phyloP scores from a whole-genome alignment of 2,329 filamentous ascomycete genomes.

The Zarea fungicola region DNA sequence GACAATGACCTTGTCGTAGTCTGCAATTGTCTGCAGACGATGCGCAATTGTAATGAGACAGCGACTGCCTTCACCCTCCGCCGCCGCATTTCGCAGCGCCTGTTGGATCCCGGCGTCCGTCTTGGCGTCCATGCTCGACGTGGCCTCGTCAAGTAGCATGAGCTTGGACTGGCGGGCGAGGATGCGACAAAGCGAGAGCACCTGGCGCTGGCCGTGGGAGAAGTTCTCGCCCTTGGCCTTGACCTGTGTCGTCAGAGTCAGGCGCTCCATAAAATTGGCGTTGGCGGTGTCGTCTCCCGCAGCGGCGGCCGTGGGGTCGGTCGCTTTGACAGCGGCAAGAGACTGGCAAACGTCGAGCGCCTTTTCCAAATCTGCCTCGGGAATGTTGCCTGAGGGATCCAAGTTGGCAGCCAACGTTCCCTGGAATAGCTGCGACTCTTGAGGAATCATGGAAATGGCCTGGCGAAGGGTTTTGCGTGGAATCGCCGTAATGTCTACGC shows the following conservation, averaged over 20 bases:
- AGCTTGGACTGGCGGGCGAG: slow-evolving; percentile 50
- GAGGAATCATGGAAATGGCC: slow-evolving; percentile 52
- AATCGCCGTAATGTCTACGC: slow-evolving; percentile 47
- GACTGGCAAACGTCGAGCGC: slow-evolving; percentile 59
- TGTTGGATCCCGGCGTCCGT: slow-evolving; percentile 51
- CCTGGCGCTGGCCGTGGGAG: slow-evolving; percentile 53
- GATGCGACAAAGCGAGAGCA: slow-evolving; percentile 52
- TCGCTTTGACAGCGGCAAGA: slow-evolving; percentile 45
- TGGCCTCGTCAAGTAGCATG: slow-evolving; percentile 54
- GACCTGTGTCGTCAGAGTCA: slow-evolving; percentile 40
- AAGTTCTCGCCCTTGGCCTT: slow-evolving; percentile 51
- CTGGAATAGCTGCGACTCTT: slow-evolving; percentile 55
- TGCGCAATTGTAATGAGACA: slow-evolving; percentile 56
- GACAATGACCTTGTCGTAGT: slow-evolving; percentile 55
- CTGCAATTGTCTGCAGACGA: slow-evolving; percentile 52
- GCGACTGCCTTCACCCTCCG: slow-evolving; percentile 36
- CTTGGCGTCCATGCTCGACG: slow-evolving; percentile 54
- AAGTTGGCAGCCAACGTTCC: slow-evolving; percentile 52
- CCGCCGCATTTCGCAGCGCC: slow-evolving; percentile 42
- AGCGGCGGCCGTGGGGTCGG: slow-evolving; percentile 27
- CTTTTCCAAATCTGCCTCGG: slow-evolving; percentile 47
- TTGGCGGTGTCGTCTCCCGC: slow-evolving; percentile 16
- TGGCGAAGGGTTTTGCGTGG: slow-evolving; percentile 46
- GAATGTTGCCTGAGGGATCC: slow-evolving; percentile 56
- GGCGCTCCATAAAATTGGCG: slow-evolving; percentile 20